Base-by-base conservation (phyloP, 176 grass and related monocot species). In the Poa pratensis region DNA sequence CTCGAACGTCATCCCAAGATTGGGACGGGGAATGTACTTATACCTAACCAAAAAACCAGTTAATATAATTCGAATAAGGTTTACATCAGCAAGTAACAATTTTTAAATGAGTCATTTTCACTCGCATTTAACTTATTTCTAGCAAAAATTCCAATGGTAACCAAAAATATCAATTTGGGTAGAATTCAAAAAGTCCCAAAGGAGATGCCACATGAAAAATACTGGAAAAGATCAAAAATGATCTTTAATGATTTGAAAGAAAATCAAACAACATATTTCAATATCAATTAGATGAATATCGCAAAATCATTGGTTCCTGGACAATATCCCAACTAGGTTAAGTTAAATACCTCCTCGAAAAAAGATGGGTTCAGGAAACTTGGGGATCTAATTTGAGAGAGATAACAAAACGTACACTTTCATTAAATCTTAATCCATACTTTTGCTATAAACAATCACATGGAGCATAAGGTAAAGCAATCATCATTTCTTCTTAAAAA, bases 1-100 rank as follows among this genome's bases (percentile, higher is more conserved):
- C 52, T 55, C 14, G 40, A 77, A 26, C 71, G 43, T 48, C 75
- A 74, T 48, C 52, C 50, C 79, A 87, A 66, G 86, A 32, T 49
- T 59, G 66, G 59, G 80, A 23, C 60, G 54, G 43, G 59, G 79
- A 48, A 54, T 62, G 79, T 67, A 64, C 51, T 28, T 76, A 39
- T 32, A 57, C 50, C 58, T 24, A 26, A 26, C 58, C 53, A 81
- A n/a, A 63, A 19, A 35, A 19, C 16, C 28, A 67, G 34, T 67
- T 67, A 28, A 34, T 1, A 67, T 35, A 67, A 35, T 67, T 67
- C 28, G 16, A 67, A 67, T 3, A 67, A 67, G 15, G 28, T 67
- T 35, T 18, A 67, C 63, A 67, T 32, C 22, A 67, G 30, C 16
- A 67, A 35, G 63, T 35, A 67, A 67, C 15, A 15, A 2, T 32